Evolutionary conservation across 139 green algal genomes (phyloP).

Genomic region (Chlamydomonas asymmetrica): DNA sequence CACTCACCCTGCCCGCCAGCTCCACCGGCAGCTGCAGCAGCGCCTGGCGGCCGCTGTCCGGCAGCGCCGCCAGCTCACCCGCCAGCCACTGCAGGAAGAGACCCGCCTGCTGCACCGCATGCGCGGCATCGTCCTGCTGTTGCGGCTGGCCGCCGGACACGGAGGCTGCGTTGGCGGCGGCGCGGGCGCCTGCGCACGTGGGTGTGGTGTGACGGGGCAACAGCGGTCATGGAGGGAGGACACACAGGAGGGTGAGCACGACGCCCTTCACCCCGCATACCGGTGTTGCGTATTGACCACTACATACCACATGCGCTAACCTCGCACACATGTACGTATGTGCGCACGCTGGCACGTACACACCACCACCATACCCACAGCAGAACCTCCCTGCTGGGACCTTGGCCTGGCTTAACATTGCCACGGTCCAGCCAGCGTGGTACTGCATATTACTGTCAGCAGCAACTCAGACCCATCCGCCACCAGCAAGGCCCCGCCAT

Average conservation of each 20-base stretch:
- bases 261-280: not conserved
- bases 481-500: too few relatives aligned
- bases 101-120: not conserved
- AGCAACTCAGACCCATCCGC: too few relatives aligned
- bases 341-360: too few relatives aligned
- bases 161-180: not conserved
- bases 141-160: not conserved
- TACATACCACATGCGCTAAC: too few relatives aligned
- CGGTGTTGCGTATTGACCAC: not conserved
- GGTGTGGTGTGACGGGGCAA: not conserved
- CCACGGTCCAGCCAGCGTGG: too few relatives aligned
- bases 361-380: too few relatives aligned
- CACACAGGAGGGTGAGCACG: not conserved
- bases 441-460: too few relatives aligned
- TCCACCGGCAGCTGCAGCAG: constrained; percentile 22
- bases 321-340: too few relatives aligned
- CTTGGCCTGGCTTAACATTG: too few relatives aligned
- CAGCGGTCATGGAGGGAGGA: not conserved
- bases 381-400: too few relatives aligned
- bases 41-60: not conserved
- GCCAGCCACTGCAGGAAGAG: constrained; percentile 17
- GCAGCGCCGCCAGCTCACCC: not conserved
- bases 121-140: not conserved
- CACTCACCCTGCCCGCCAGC: constrained; percentile 2
- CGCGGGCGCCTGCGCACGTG: not conserved